Evolutionary conservation across 2,329 filamentous ascomycete species (phyloP), one percentile per base, ranked within the genome.

Genomic region (Epicoccum sorghinum): DNA sequence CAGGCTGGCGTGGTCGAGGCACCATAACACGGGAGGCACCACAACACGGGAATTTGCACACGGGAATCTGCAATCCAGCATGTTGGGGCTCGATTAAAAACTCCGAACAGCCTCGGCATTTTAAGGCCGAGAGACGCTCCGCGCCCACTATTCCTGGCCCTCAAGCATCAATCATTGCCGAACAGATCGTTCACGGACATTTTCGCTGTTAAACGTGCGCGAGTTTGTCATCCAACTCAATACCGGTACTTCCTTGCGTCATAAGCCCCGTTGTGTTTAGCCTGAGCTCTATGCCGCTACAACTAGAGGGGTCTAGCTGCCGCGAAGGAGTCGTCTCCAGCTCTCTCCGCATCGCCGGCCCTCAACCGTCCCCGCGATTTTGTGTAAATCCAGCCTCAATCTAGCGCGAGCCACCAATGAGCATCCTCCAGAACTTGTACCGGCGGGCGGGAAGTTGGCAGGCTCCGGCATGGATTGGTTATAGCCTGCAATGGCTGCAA

Each of bases 221-320:
- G 9, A 35, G 2, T 14, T 14, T 14, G 33, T 35, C 12, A 18
- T 18, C 18, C 18, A 12, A n/a, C 25, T 14, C 14, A 44, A 33
- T 23, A 14, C 12, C 14, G 39, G 30, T 23, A 14, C 12, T 18
- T 43, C 32, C n/a, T 22, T 27, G 44, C 29, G 41, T 51, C 35
- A 51, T 35, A 18, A 14, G 37, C 9, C 27, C 10, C 35, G 29
- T 22, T 18, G 42, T 41, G 36, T 46, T 55, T 54, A 54, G 51
- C 35, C 51, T 54, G 45, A 48, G 48, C 29, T 54, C 45, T 24
- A 40, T 9, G 14, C 18, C 29, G 47, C 45, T 41, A 47, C 24
- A 13, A n/a, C 45, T 25, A 39, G 35, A 62, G 54, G 41, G 61
- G 60, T 45, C 47, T 64, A 61, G 63, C 50, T 56, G 42, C 60